phyloP scores from a whole-genome alignment of 257 asterid species.

The Knoxia roxburghii region DNA sequence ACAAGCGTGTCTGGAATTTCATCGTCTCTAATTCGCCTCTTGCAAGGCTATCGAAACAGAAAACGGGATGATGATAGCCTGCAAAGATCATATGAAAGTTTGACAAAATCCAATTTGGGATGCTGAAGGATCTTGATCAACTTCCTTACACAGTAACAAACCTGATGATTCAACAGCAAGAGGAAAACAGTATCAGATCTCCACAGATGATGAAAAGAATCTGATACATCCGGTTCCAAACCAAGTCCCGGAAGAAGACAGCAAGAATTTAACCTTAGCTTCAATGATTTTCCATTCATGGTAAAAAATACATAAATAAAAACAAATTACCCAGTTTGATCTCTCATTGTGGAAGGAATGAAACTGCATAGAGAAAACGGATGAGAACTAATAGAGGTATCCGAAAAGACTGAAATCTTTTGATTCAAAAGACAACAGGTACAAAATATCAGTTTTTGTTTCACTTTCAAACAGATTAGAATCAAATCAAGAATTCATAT shows the following conservation, averaged over 20 bases:
- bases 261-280: constrained; percentile 4
- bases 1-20: constrained; percentile 49
- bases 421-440: too few relatives aligned
- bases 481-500: not conserved
- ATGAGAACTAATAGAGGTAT: too few relatives aligned
- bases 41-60: constrained; percentile 37
- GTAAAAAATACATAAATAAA: constrained; percentile 7
- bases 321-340: not conserved
- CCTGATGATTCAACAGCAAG: not conserved
- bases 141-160: constrained; percentile 22
- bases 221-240: not conserved
- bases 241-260: constrained; percentile 1
- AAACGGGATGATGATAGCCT: constrained; percentile 31
- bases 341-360: too few relatives aligned
- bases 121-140: constrained; percentile 32
- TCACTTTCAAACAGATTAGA: not conserved
- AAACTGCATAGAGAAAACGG: too few relatives aligned
- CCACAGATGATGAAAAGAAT: not conserved
- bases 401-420: too few relatives aligned
- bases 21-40: constrained; percentile 64
- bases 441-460: not conserved
- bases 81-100: constrained; percentile 24
- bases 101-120: constrained; percentile 34
- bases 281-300: constrained; percentile 50
- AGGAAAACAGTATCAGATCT: constrained; percentile 10